Conservation (phyloP, 2,329 filamentous ascomycete species). For the Davidsoniella virescens region DNA sequence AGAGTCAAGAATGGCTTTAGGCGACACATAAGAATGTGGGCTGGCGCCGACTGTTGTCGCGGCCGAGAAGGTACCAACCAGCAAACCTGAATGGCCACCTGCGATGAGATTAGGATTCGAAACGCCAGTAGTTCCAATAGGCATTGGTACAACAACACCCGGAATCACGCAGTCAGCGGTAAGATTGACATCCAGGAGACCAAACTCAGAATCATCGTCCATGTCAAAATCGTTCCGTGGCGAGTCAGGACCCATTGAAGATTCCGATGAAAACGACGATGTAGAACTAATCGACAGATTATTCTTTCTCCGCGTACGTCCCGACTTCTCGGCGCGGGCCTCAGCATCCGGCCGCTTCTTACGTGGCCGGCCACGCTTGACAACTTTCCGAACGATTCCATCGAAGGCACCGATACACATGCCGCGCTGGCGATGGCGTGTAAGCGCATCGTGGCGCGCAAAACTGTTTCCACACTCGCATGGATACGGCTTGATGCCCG, state of each 20-base stretch:
- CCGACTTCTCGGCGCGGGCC: constrained; percentile 39
- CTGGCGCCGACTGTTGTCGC: constrained; percentile 17
- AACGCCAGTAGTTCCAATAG: background rate
- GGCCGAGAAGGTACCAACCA: constrained; percentile 1
- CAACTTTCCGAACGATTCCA: constrained; percentile 45
- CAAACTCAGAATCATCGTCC: constrained; percentile 26
- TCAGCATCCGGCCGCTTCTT: constrained; percentile 44
- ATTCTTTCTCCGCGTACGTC: constrained; percentile 34
- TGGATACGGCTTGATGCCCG: constrained; percentile 84
- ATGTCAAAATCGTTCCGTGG: constrained; percentile 32
- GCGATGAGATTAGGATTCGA: constrained; percentile 18
- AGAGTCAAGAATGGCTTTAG: constrained; percentile 27
- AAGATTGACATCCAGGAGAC: constrained; percentile 29
- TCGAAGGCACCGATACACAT: constrained; percentile 96
- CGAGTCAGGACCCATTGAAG: constrained; percentile 34
- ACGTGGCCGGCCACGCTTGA: constrained; percentile 46
- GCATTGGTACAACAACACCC: constrained; percentile 9
- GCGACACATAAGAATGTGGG: constrained; percentile 30
- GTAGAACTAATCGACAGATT: constrained; percentile 31
- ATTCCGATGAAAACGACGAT: constrained; percentile 33
- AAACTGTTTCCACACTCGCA: constrained; percentile 93
- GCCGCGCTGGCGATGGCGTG: constrained; percentile 80
- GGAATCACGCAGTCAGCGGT: constrained; percentile 11
- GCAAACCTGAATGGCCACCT: constrained; percentile 15
- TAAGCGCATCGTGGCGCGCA: constrained; percentile 86